Base-by-base conservation (phyloP, 2,329 filamentous ascomycete species). In the Drechslerella stenobrocha region DNA sequence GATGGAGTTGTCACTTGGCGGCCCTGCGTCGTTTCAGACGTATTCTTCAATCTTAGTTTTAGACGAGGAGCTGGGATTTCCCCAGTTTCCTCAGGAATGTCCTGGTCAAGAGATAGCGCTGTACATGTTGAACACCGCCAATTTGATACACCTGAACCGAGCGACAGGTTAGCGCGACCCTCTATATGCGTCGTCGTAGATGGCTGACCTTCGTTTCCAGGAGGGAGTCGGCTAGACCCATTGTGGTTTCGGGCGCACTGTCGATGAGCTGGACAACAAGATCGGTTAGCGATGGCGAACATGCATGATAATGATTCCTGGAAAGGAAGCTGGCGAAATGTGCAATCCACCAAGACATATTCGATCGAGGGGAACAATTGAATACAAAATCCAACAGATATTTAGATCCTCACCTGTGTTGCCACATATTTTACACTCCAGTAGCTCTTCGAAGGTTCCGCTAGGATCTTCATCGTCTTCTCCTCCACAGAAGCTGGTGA, bases 401-500 rank as follows among this genome's bases (percentile, higher is more conserved):
- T 77, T 90, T 35, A 23, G 9, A n/a, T 20, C 24, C 63, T 44
- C 34, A 60, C 63, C 63, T 46, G 44, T 88, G 75, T 92, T 88
- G 71, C 86, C 86, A 77, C 92, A 97, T 70, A 84, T 81, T 66
- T 80, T 80, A 76, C 92, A 96, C 52, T 85, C 79, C 66, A 96
- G 79, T 75, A 87, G 90, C 63, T 86, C 81, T 76, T 93, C 90
- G 73, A 87, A 93, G 70, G 91, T 88, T 71, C 89, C 87, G 70
- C 83, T 85, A 1, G 89, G 88, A 72, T 92, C 89, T 70, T 92
- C 81, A 56, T 93, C 88, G 77, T 95, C 89, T 71, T 88, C 86
- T 75, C 89, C 82, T 59, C 85, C 85, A 78, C 91, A 96, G 74
- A 92, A 95, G 71, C 90, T 87, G 52, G 9, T 7, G 13, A 37